Conservation (phyloP, 352 stramenopile species). For the Phytophthora gonapodyides region DNA sequence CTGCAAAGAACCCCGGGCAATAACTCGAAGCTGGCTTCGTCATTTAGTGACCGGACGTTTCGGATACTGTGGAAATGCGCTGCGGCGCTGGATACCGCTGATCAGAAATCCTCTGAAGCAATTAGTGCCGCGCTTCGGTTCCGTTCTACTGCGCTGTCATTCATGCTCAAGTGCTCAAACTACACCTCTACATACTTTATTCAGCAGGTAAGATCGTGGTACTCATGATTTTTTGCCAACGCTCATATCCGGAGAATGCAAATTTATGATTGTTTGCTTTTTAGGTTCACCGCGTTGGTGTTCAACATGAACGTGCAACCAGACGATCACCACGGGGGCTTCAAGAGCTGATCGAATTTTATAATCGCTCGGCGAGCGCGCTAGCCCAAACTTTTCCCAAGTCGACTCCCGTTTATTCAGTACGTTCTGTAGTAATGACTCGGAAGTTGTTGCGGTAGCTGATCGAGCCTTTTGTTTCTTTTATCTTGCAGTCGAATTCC, state of each 20-base stretch:
- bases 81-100: conserved; percentile 31
- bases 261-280: background rate
- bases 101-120: conserved; percentile 16
- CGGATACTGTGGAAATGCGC: conserved; percentile 77
- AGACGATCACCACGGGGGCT: conserved; percentile 37
- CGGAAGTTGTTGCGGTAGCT: conserved; percentile 9
- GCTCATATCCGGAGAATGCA: no score
- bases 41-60: conserved; percentile 72
- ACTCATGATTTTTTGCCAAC: background rate
- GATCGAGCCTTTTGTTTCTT: conserved; percentile 7
- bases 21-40: conserved; percentile 58
- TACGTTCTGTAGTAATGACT: conserved; percentile 21
- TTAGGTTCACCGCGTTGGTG: conserved; percentile 64
- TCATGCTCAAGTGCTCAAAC: conserved; percentile 69
- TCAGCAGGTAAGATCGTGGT: conserved; percentile 45
- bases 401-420: conserved; percentile 29
- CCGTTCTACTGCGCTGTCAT: conserved; percentile 55
- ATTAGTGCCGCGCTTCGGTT: conserved; percentile 38
- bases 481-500: conserved; percentile 37
- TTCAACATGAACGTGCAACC: conserved; percentile 59
- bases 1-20: conserved; percentile 41
- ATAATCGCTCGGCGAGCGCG: conserved; percentile 35
- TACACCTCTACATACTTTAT: conserved; percentile 67
- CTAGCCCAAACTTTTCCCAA: conserved; percentile 21
- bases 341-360: conserved; percentile 45